Evolutionary conservation across 78 protist species (phyloP).

Genomic region (Dictyostelium brefeldianum): DNA sequence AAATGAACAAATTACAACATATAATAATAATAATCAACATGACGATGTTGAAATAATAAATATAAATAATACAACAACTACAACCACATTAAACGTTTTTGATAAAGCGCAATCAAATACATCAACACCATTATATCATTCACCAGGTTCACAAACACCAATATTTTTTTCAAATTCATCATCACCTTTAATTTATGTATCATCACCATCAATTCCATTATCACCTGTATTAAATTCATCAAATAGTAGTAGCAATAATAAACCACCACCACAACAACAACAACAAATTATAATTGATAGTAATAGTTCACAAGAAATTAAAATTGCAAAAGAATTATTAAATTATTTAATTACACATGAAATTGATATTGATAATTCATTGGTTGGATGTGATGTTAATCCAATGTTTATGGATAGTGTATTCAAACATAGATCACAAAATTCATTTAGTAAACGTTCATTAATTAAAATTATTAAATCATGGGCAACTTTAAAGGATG

Average conservation of each 20-base stretch:
- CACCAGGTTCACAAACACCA: neutral
- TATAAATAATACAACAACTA: neutral
- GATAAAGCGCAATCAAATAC: neutral
- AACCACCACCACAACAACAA: neutral
- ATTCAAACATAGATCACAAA: conserved; percentile 46
- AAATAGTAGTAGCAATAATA: neutral
- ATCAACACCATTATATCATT: neutral
- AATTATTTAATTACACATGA: conserved; percentile 48
- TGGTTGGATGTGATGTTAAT: conserved; percentile 68
- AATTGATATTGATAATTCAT: conserved; percentile 62
- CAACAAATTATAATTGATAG: neutral
- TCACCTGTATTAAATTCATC: neutral
- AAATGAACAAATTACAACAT: neutral
- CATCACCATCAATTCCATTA: conserved; percentile 15
- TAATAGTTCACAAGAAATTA: conserved; percentile 30
- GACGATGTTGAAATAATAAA: neutral
- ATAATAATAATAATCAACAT: neutral
- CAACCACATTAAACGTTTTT: neutral
- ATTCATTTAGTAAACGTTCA: conserved; percentile 59
- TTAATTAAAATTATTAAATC: conserved; percentile 50
- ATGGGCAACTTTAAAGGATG: conserved; percentile 73
- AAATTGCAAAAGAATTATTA: conserved; percentile 52
- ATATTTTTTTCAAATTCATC: neutral
- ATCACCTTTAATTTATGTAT: conserved; percentile 1
- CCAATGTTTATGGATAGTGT: conserved; percentile 47